Evolutionary conservation across 371 early-diverging fungal species (phyloP).

Genomic region (Rhizopus delemar): DNA sequence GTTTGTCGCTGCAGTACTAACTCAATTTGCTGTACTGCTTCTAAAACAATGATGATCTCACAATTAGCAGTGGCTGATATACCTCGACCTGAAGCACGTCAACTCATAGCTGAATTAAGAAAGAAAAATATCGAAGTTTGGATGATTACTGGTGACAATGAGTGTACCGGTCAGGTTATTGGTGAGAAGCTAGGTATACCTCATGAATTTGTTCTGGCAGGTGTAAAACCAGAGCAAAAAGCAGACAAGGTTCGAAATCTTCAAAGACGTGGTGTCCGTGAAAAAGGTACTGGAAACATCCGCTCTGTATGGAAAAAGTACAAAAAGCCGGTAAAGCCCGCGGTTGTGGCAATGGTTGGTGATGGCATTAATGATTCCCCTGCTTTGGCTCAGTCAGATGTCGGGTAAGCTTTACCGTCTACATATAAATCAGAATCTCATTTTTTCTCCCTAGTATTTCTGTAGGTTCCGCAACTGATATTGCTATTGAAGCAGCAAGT

Average conservation of each 20-base stretch:
- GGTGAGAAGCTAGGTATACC: slow-evolving; percentile 63
- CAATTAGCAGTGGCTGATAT: slow-evolving; percentile 62
- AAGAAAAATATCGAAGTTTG: slow-evolving; percentile 61
- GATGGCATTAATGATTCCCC: slow-evolving; percentile 96
- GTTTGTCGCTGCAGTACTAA: slow-evolving; percentile 49
- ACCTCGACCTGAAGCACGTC: slow-evolving; percentile 54
- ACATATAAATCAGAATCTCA: neutral
- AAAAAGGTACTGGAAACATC: neutral
- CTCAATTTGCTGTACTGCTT: slow-evolving; percentile 40
- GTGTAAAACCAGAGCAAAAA: slow-evolving; percentile 69
- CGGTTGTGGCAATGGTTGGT: slow-evolving; percentile 93
- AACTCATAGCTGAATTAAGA: slow-evolving; percentile 46
- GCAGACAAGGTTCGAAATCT: slow-evolving; percentile 64
- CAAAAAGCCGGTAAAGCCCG: slow-evolving; percentile 43
- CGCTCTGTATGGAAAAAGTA: slow-evolving; percentile 40
- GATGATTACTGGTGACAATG: slow-evolving; percentile 77
- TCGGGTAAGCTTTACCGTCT: slow-evolving; percentile 54
- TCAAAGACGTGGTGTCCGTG: slow-evolving; percentile 42
- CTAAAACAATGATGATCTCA: slow-evolving; percentile 49
- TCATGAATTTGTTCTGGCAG: slow-evolving; percentile 52
- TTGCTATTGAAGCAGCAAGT: slow-evolving; percentile 79
- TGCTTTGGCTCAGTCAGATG: slow-evolving; percentile 85
- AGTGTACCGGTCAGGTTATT: slow-evolving; percentile 58
- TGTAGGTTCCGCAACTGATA: slow-evolving; percentile 79
- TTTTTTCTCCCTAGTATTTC: slow-evolving; percentile 36